phyloP scores from a whole-genome alignment of 1,284 basidiomycete genomes.

The Gomphus sp. region DNA sequence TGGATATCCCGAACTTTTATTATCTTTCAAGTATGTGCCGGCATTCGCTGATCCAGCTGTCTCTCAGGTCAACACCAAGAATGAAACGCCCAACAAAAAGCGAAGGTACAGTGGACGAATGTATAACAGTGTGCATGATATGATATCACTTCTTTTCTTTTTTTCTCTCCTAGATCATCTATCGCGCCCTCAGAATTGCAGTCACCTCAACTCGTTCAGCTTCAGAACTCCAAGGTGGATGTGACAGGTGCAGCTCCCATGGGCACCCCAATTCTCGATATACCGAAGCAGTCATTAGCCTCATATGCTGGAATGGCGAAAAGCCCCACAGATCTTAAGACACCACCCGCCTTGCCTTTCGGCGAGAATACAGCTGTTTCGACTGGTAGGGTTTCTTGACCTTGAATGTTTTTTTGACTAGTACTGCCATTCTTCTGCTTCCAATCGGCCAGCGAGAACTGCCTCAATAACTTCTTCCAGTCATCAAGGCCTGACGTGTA shows the following conservation, averaged over 20 bases:
- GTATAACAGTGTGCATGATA: conserved; percentile 24
- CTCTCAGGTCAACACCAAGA: conserved; percentile 51
- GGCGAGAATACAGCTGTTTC: conserved; percentile 51
- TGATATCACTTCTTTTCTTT: conserved; percentile 4
- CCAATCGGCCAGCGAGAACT: neutral
- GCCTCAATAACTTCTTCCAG: neutral
- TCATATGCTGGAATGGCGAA: conserved; percentile 31
- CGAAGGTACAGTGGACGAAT: conserved; percentile 12
- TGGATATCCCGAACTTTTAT: conserved; percentile 12
- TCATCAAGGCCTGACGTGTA: neutral
- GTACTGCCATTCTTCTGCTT: neutral
- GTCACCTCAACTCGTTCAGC: conserved; percentile 5
- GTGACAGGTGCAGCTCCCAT: conserved; percentile 9
- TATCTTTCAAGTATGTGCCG: conserved; percentile 15
- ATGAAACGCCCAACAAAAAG: conserved; percentile 73
- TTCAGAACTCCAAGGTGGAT: conserved; percentile 9
- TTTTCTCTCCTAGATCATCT: conserved; percentile 16
- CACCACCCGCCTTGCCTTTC: conserved; percentile 47
- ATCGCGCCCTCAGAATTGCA: conserved; percentile 5
- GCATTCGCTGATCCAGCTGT: conserved; percentile 23
- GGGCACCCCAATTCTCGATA: conserved; percentile 4
- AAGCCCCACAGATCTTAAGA: conserved; percentile 44
- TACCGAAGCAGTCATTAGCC: conserved; percentile 16
- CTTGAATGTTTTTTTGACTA: neutral
- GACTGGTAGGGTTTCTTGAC: conserved; percentile 2